Evolutionary conservation across 345 rosid species (phyloP).

Genomic region (Aquilaria yunnanensis): DNA sequence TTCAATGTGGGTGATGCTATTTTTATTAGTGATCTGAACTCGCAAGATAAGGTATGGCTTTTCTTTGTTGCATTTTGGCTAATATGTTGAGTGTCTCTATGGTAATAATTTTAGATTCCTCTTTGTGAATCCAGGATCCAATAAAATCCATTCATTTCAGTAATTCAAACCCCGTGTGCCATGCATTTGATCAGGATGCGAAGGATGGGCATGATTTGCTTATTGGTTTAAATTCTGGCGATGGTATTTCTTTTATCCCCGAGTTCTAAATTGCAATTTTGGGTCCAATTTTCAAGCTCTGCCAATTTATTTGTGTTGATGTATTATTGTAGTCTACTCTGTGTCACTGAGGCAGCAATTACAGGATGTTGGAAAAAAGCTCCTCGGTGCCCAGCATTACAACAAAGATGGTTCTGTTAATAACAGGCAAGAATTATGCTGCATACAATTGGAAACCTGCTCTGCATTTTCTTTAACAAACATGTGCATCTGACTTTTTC

Average conservation of each 20-base stretch:
- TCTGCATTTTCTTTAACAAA: not conserved
- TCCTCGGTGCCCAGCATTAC: conserved; percentile 88
- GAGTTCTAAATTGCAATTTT: conserved; percentile 16
- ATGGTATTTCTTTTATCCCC: conserved; percentile 49
- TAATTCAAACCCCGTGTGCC: conserved; percentile 90
- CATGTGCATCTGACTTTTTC: not conserved
- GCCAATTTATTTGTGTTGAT: conserved; percentile 22
- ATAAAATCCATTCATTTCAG: conserved; percentile 95
- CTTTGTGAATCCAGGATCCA: conserved; percentile 68
- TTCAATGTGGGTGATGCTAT: conserved; percentile 95
- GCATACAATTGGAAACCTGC: not conserved
- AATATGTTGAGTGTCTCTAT: not conserved
- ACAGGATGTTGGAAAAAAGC: conserved; percentile 96
- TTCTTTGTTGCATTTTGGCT: conserved; percentile 7
- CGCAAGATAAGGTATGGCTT: conserved; percentile 85
- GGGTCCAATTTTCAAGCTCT: conserved; percentile 11
- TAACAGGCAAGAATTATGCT: conserved; percentile 56
- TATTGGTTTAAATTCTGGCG: conserved; percentile 88
- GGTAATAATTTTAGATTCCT: conserved; percentile 17
- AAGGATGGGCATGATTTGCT: conserved; percentile 99
- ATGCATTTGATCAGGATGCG: conserved; percentile 90
- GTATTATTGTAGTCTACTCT: conserved; percentile 74
- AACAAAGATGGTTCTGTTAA: conserved; percentile 94
- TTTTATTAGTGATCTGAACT: conserved; percentile 90
- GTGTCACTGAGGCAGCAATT: conserved; percentile 97